Percentiles rank a stretch among this genome's conserved stretches.
phyloP scores from a whole-genome alignment of 352 stramenopile genomes.

The Paralagenidium karlingii region DNA sequence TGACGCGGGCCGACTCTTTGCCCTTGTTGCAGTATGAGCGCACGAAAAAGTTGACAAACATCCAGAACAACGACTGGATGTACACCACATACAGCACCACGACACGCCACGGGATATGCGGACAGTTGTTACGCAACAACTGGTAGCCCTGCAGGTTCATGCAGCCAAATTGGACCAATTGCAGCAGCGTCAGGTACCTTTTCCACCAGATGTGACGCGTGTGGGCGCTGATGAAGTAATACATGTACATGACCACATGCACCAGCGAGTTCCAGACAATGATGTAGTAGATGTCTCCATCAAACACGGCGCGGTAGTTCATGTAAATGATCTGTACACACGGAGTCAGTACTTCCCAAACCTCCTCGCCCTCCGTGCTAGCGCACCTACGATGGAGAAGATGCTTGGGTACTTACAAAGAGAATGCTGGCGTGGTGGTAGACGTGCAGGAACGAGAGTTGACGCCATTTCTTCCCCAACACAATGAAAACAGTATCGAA shows the following conservation, averaged over 20 bases:
- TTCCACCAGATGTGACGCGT: constrained; percentile 98
- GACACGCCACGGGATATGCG: constrained; percentile 69
- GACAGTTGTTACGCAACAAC: constrained; percentile 78
- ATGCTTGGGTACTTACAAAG: constrained; percentile 18
- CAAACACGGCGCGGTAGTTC: constrained; percentile 89
- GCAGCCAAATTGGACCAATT: constrained; percentile 91
- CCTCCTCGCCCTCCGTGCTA: too few species aligned
- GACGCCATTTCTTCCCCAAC: constrained; percentile 95
- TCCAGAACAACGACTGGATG: constrained; percentile 91
- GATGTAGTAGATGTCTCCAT: constrained; percentile 95
- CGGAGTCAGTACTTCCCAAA: background rate
- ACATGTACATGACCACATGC: constrained; percentile 99
- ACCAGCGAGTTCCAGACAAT: constrained; percentile 96
- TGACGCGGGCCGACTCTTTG: too few species aligned
- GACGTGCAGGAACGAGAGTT: constrained; percentile 95
- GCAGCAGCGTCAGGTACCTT: constrained; percentile 91
- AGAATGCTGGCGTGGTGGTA: constrained; percentile 98
- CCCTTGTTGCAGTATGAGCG: constrained; percentile 84
- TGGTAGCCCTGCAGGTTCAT: constrained; percentile 73
- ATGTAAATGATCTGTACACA: constrained; percentile 87
- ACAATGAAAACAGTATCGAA: constrained; percentile 97
- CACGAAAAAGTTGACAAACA: constrained; percentile 97
- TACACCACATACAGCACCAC: constrained; percentile 90
- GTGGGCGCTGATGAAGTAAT: constrained; percentile 97
- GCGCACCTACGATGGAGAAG: background rate